These are phyloP conservation scores for Coelastrella sp. DNA, from an alignment of 139 green algal species.

Conservation along the genomic window DNA sequence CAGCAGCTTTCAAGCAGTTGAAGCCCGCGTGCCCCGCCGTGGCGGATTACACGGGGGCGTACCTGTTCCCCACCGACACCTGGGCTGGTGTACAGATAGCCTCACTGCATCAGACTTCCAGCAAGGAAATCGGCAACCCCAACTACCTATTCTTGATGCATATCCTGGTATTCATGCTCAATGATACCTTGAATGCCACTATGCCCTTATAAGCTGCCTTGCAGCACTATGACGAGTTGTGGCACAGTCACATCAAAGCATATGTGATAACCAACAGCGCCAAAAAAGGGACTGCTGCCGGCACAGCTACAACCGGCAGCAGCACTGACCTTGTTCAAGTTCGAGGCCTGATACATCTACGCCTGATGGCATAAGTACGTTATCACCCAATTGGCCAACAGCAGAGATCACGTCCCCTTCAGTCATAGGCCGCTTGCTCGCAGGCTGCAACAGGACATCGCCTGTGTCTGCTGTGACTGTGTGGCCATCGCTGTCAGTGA, in stretches of 20 bases:
- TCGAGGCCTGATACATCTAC: slow-evolving; percentile 63
- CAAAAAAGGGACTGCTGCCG: neutral
- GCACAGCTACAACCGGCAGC: neutral
- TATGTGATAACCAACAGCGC: too few species aligned
- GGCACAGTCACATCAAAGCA: too few species aligned
- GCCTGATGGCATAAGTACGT: slow-evolving; percentile 38
- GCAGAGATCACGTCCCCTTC: slow-evolving; percentile 60
- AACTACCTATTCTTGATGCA: too few species aligned
- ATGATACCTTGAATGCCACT: too few species aligned
- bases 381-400: slow-evolving; percentile 76
- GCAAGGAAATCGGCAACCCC: too few species aligned
- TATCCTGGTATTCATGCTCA: too few species aligned
- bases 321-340: slow-evolving; percentile 50
- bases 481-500: slow-evolving; percentile 53
- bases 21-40: neutral
- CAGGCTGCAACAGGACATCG: slow-evolving; percentile 42
- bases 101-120: too few species aligned
- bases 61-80: too few species aligned
- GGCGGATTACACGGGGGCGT: too few species aligned
- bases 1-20: neutral
- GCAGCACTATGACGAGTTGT: too few species aligned
- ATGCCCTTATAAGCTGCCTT: too few species aligned
- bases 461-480: slow-evolving; percentile 30
- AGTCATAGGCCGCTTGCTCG: slow-evolving; percentile 51
- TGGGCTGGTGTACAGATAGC: too few species aligned